phyloP scores from a whole-genome alignment of 352 stramenopile genomes.

The Saprolegnia diclina region DNA sequence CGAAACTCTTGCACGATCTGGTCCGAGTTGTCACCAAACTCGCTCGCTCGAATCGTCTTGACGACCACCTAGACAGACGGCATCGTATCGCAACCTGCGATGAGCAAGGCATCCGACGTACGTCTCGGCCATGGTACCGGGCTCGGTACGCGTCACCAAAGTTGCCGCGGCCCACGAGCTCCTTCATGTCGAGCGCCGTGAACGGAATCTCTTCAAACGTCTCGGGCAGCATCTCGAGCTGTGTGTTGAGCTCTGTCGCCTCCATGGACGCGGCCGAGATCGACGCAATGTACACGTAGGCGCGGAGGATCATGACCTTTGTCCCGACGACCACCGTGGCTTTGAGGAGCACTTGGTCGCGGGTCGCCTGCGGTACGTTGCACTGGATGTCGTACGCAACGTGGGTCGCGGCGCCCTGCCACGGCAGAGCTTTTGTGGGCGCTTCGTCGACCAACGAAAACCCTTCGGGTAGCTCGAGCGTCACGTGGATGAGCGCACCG shows the following conservation, averaged over 20 bases:
- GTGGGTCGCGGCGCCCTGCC: conserved; percentile 61
- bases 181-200: conserved; percentile 54
- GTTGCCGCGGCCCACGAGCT: conserved; percentile 67
- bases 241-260: conserved; percentile 30
- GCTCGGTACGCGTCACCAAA: conserved; percentile 75
- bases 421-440: conserved; percentile 59
- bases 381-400: conserved; percentile 58
- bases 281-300: conserved; percentile 55
- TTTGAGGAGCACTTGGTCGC: conserved; percentile 66
- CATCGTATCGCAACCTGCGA: not conserved
- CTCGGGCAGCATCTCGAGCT: conserved; percentile 64
- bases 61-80: conserved; percentile 5
- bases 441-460: conserved; percentile 53
- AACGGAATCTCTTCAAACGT: conserved; percentile 73
- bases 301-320: conserved; percentile 59
- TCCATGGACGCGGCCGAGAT: not conserved
- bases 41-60: conserved; percentile 39
- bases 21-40: conserved; percentile 68
- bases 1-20: conserved; percentile 77
- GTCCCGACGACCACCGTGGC: conserved; percentile 62
- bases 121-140: conserved; percentile 49
- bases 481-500: conserved; percentile 68
- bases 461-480: conserved; percentile 50
- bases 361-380: conserved; percentile 39
- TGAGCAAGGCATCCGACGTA: not conserved